These are phyloP conservation scores for Dissophora ornata DNA, from an alignment of 192 early-diverging fungal genomes.

Conservation along the genomic window DNA sequence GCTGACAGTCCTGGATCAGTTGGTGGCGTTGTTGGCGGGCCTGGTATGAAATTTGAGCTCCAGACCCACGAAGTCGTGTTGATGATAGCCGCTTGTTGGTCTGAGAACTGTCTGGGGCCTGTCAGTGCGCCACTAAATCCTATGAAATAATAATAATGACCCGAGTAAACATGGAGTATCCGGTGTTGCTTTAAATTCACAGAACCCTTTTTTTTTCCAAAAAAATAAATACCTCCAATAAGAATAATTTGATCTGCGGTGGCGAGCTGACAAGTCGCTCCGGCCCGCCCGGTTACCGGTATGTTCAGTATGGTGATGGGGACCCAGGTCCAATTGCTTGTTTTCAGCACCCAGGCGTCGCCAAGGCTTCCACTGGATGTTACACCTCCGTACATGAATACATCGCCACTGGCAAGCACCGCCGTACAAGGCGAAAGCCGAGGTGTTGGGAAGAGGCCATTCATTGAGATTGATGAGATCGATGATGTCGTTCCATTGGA, in stretches of 20 bases:
- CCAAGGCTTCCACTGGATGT: neutral
- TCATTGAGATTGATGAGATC: neutral
- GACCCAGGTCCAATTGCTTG: slow-evolving; percentile 7
- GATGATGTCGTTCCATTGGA: neutral
- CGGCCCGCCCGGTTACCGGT: slow-evolving; percentile 19
- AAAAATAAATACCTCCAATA: slow-evolving; percentile 30
- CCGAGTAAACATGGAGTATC: neutral
- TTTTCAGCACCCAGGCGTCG: slow-evolving; percentile 30
- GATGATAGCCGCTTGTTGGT: slow-evolving; percentile 35
- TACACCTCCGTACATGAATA: slow-evolving; percentile 50
- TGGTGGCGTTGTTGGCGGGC: neutral
- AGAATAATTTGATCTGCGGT: slow-evolving; percentile 29
- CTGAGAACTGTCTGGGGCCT: slow-evolving; percentile 19
- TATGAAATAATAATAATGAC: neutral
- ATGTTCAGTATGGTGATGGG: neutral
- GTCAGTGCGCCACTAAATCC: slow-evolving; percentile 7
- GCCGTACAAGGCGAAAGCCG: slow-evolving; percentile 22
- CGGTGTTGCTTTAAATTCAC: too few relatives aligned
- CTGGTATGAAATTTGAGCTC: slow-evolving; percentile 8
- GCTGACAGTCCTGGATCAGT: neutral
- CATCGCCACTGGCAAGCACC: slow-evolving; percentile 18
- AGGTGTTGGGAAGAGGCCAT: neutral
- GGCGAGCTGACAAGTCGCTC: slow-evolving; percentile 21
- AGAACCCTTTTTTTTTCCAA: too few relatives aligned
- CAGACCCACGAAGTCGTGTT: slow-evolving; percentile 25